A percentile compares a stretch with the other conserved stretches of the same genome.
These are phyloP conservation scores for Stachybotrys chlorohalonatus DNA, from an alignment of 2,329 filamentous ascomycete genomes.

Conservation along the genomic window DNA sequence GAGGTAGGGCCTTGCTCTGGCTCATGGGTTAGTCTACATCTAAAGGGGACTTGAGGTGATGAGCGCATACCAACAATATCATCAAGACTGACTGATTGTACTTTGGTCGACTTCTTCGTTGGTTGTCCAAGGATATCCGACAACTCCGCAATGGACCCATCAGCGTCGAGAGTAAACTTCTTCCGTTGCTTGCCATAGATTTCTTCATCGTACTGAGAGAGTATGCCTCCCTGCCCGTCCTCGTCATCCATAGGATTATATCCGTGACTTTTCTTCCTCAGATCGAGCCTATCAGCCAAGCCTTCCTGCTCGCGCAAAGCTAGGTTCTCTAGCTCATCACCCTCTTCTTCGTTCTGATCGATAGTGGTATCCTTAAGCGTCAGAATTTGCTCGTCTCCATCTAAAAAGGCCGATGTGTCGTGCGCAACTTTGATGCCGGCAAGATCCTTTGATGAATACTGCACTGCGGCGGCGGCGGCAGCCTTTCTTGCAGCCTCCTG, in stretches of 20 bases:
- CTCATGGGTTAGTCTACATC: conserved; percentile 5
- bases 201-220: conserved; percentile 93
- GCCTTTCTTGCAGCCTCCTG: conserved; percentile 72
- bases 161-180: conserved; percentile 75
- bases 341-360: conserved; percentile 73
- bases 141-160: conserved; percentile 60
- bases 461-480: conserved; percentile 47
- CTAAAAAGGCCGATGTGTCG: conserved; percentile 71
- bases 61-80: conserved; percentile 51
- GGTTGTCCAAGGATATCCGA: conserved; percentile 45
- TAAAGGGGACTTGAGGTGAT: neutral
- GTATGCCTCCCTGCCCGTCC: conserved; percentile 55
- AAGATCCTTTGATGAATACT: conserved; percentile 80
- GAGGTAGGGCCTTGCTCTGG: conserved; percentile 25
- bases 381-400: conserved; percentile 77
- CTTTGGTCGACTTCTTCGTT: conserved; percentile 48
- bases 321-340: conserved; percentile 80
- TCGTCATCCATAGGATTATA: conserved; percentile 78
- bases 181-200: conserved; percentile 86
- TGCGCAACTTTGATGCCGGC: conserved; percentile 89
- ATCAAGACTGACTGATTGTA: conserved; percentile 69
- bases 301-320: conserved; percentile 63
- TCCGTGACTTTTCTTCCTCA: conserved; percentile 82
- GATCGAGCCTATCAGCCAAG: conserved; percentile 64
- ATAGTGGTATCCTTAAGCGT: conserved; percentile 93